Evolutionary conservation across 371 early-diverging fungal species (phyloP).

Genomic region (Rhizopus arrhizus): DNA sequence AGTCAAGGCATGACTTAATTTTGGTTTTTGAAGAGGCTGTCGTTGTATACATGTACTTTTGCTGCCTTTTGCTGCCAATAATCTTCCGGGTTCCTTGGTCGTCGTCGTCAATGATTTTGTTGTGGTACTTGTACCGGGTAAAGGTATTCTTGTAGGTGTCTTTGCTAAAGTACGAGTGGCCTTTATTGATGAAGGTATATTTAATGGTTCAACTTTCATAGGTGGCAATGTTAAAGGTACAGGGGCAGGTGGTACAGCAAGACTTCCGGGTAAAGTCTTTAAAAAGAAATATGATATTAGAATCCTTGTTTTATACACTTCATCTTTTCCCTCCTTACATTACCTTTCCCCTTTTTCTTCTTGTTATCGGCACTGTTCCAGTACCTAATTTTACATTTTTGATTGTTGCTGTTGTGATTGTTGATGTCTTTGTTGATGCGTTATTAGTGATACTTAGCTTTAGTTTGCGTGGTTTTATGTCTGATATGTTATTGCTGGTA

Average conservation of each 20-base stretch:
- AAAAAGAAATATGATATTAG: neutral
- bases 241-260: constrained; percentile 39
- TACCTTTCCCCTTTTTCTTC: constrained; percentile 54
- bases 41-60: neutral
- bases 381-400: constrained; percentile 5
- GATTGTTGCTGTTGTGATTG: neutral
- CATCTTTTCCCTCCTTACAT: constrained; percentile 11
- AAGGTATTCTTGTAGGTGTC: constrained; percentile 33
- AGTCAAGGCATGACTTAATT: constrained; percentile 15
- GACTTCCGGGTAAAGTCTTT: constrained; percentile 51
- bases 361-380: neutral
- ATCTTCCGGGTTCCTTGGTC: no score
- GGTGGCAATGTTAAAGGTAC: constrained; percentile 48
- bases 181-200: constrained; percentile 18
- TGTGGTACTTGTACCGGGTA: constrained; percentile 14
- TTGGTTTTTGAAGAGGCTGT: constrained; percentile 19
- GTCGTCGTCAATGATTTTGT: neutral
- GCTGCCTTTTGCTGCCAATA: neutral
- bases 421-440: constrained; percentile 20
- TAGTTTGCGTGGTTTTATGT: constrained; percentile 18
- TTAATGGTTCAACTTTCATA: constrained; percentile 51
- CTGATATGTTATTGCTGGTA: constrained; percentile 5
- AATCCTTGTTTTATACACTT: neutral
- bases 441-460: constrained; percentile 29
- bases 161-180: constrained; percentile 20